A percentile compares a stretch with the other conserved stretches of the same genome.
These are phyloP conservation scores for Trichaptum fuscoviolaceum DNA, from an alignment of 768 basidiomycete genomes.

Conservation along the genomic window DNA sequence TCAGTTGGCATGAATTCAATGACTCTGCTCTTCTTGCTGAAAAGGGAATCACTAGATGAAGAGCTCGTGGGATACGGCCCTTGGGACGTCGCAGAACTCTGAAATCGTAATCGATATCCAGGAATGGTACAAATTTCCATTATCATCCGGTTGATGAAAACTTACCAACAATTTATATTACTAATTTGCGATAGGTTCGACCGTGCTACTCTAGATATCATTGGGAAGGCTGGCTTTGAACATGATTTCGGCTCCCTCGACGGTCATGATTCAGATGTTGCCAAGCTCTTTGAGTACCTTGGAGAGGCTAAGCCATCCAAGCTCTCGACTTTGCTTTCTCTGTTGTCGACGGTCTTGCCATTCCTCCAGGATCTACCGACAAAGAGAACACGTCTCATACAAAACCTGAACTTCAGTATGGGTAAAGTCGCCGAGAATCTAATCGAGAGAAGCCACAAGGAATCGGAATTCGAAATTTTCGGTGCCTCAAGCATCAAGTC, in stretches of 20 bases:
- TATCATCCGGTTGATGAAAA: background rate
- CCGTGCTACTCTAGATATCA: constrained; percentile 33
- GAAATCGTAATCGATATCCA: background rate
- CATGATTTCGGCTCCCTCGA: constrained; percentile 51
- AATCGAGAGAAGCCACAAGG: constrained; percentile 34
- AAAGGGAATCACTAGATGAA: background rate
- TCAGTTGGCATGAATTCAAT: background rate
- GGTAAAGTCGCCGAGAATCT: constrained; percentile 42
- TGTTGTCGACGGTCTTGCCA: constrained; percentile 54
- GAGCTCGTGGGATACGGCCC: background rate
- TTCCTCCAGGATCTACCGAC: constrained; percentile 49
- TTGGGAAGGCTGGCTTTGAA: constrained; percentile 56
- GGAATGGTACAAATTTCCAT: background rate
- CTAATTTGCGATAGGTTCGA: background rate
- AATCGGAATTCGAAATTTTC: constrained; percentile 22
- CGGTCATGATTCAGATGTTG: constrained; percentile 40
- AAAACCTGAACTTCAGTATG: constrained; percentile 46
- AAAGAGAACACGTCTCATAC: constrained; percentile 54
- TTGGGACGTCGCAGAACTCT: background rate
- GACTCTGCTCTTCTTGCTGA: background rate
- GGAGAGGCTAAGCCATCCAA: background rate
- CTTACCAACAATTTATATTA: background rate
- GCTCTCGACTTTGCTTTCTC: constrained; percentile 46
- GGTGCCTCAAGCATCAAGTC: constrained; percentile 25
- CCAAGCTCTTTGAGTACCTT: constrained; percentile 41